Base-by-base conservation (phyloP, 306 rosid genomes). In the Trichosanthes truncata region DNA sequence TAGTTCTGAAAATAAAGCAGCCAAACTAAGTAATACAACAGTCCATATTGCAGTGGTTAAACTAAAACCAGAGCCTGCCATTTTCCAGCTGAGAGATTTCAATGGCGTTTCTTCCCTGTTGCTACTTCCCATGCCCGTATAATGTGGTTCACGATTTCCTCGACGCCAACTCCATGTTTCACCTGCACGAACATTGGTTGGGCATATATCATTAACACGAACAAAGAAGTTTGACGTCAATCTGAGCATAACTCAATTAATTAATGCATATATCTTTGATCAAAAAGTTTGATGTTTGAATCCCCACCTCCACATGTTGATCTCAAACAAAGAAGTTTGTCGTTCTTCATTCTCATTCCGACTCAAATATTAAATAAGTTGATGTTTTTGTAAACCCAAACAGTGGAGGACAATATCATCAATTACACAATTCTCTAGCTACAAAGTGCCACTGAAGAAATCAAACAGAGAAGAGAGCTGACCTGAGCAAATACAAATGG, bases 401-500 rank as follows among this genome's bases (percentile, higher is more conserved):
- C 9, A 33, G 69, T 17, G 3, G 72, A 36, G 25, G 46, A 40
- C 33, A n/a, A 6, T 3, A 25, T 13, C 18, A 25, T 71, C 57
- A 14, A 23, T 3, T 48, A 48, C 23, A 26, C 18, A 29, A 11
- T 71, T 69, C 51, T 71, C 76, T 21, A 71, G 56, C 76, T 41
- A 41, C 76, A 21, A 69, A 41, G 20, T 10, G 38, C 6, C 5
- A 7, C 4, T 25, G 21, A 46, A 72, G 57, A 48, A 46, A 48
- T 46, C 25, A 49, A 74, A 74, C 17, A 29, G 25, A 71, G 56
- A 18, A 17, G 1, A 43, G 40, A 80, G 86, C 88, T 82, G 41
- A 95, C 99, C 97, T 95, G 99, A 46, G 97, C 97, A 88, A 95
- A 95, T 69, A 91, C 97, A 86, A 95, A 93, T 4, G 97, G 99